Evolutionary conservation across 495 filamentous ascomycete species (phyloP), one percentile per base, ranked within the genome.

Genomic region (Rhypophila decipiens): DNA sequence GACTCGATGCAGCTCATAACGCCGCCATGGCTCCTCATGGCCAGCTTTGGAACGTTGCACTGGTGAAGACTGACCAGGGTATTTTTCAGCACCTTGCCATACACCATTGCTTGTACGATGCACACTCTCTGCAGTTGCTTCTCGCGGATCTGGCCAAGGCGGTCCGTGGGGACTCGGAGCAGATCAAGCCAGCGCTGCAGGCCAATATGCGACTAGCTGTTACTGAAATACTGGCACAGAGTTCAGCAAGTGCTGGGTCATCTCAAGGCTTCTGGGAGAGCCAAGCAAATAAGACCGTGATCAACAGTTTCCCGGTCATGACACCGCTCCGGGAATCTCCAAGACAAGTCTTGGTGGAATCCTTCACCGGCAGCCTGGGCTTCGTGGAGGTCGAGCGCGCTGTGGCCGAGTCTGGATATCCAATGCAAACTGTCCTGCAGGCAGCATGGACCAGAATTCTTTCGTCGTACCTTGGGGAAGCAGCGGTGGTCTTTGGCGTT

Each of bases 61-160:
- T 67, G 4, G 42, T 62, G 2, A 50, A 64, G 7, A 3, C 39
- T 0, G 46, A 35, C 8, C 5, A 43, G 7, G 52, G 42, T 18
- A 21, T 71, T 61, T 50, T 80, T 70, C 52, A 72, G 60, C 68
- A 73, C 24, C 50, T 74, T 11, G 64, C 61, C 0, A 69, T 76
- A 4, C 80, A 88, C 43, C 88, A 95, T 64, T 84, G 85, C 2
- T 65, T 95, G 1, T 93, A 89, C 52, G 88, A 95, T 67, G 88
- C 85, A 0, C 70, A 78, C 27, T 84, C 85, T 13, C 64, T 95
- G 4, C 67, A 74, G 13, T 40, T 65, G 1, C 70, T 90, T 3
- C 68, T 90, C 2, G 53, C 67, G 1, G 79, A 85, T 49, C 61
- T 90, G 22, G 52, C 58, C 4, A 53, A 52, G 4, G 13, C 46